A percentile compares a stretch with the other conserved stretches of the same genome.
Conservation (phyloP, 75 land plant genomes). For the Adiantum capillusveneris region DNA sequence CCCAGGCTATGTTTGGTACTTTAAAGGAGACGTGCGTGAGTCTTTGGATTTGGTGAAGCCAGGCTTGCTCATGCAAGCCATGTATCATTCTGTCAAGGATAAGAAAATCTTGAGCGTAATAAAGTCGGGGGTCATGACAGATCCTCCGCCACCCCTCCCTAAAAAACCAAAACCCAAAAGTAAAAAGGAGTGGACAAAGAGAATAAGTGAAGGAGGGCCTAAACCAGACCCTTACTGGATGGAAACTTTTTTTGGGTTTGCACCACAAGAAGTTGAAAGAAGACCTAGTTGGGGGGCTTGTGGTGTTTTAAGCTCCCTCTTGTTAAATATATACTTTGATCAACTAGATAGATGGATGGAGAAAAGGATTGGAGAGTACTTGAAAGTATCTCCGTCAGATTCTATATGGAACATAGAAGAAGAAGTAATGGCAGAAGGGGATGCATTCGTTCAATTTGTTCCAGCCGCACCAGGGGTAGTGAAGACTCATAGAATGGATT, state of each 20-base stretch:
- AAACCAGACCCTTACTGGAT: constrained; percentile 85
- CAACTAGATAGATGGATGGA: constrained; percentile 74
- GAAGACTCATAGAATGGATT: constrained; percentile 68
- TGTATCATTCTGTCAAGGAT: constrained; percentile 43
- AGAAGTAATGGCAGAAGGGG: constrained; percentile 17
- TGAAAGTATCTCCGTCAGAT: constrained; percentile 47
- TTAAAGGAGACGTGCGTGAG: constrained; percentile 44
- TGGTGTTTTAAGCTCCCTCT: constrained; percentile 51
- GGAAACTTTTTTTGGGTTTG: constrained; percentile 61
- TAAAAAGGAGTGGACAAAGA: constrained; percentile 66
- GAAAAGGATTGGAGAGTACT: constrained; percentile 54
- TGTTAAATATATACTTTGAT: constrained; percentile 55
- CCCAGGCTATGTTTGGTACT: constrained; percentile 69
- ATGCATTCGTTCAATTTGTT: constrained; percentile 24
- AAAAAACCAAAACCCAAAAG: constrained; percentile 29
- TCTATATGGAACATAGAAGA: constrained; percentile 51
- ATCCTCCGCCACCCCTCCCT: constrained; percentile 1
- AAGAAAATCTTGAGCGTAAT: constrained; percentile 55
- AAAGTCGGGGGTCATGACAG: constrained; percentile 29
- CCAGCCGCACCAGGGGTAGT: constrained; percentile 71
- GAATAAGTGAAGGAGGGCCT: constrained; percentile 62
- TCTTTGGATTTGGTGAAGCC: constrained; percentile 30
- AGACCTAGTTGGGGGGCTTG: constrained; percentile 62
- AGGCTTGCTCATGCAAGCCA: constrained; percentile 21
- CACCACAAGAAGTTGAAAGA: constrained; percentile 64